Conservation (phyloP, 177 flowering plant species). For the Vitis hybrid region DNA sequence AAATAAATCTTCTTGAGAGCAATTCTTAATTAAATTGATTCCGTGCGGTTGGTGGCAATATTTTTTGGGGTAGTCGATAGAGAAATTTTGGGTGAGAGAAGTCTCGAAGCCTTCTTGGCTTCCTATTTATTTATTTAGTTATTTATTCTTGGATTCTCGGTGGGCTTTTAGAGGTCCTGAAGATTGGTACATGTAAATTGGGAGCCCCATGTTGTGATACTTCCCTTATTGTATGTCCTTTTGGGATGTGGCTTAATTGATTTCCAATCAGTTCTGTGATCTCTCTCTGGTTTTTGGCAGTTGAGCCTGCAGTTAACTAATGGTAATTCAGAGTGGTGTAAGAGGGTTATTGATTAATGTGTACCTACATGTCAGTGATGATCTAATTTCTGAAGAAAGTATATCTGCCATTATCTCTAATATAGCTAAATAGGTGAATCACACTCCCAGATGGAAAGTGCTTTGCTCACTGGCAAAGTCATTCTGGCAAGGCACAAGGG, state of each 20-base stretch:
- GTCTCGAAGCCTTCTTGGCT: too few species aligned
- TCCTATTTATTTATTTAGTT: too few species aligned
- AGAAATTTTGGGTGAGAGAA: too few species aligned
- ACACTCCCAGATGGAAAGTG: constrained; percentile 13
- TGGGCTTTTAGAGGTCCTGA: too few species aligned
- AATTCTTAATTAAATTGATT: constrained; percentile 1
- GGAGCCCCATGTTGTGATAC: too few species aligned
- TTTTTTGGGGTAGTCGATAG: constrained; percentile 1
- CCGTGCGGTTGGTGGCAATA: constrained; percentile 12
- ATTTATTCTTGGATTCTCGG: too few species aligned
- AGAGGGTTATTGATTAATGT: neutral
- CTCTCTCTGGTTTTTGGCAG: neutral
- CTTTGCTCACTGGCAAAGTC: constrained; percentile 11
- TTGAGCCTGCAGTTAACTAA: neutral
- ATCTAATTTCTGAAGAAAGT: neutral
- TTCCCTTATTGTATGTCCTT: neutral
- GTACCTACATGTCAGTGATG: neutral
- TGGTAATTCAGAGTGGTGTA: neutral
- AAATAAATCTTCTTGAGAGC: neutral
- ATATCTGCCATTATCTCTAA: too few species aligned
- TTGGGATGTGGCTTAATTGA: neutral
- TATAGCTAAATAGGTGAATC: neutral
- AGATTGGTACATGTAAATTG: too few species aligned
- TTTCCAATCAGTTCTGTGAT: neutral
- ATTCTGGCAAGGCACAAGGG: neutral